A percentile compares a stretch with the other conserved stretches of the same genome.
These are phyloP conservation scores for Mollisiaceae sp. DNA, from an alignment of 2,329 filamentous ascomycete species.

Conservation along the genomic window DNA sequence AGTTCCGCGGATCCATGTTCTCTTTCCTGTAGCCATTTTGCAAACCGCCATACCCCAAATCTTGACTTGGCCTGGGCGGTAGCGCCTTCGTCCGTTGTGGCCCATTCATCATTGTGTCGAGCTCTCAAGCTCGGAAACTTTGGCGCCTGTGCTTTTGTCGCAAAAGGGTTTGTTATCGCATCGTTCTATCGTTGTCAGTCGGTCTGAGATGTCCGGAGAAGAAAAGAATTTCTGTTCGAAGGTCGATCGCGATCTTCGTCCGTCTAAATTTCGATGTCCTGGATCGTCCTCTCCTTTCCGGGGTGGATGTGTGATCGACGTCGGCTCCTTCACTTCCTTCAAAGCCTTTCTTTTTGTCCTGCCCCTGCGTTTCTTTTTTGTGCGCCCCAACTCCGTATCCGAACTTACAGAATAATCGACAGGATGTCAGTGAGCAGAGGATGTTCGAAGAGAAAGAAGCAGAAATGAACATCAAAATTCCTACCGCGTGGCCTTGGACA, in stretches of 20 bases:
- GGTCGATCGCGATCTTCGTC: conserved; percentile 8
- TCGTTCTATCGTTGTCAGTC: conserved; percentile 7
- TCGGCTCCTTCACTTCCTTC: conserved; percentile 19
- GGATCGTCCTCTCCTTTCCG: conserved; percentile 18
- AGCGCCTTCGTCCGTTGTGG: conserved; percentile 25
- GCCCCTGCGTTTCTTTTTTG: conserved; percentile 9
- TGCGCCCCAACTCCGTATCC: conserved; percentile 2
- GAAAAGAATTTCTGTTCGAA: neutral
- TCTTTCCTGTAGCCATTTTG: conserved; percentile 29
- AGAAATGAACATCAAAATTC: neutral
- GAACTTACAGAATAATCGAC: neutral
- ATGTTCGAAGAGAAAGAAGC: neutral
- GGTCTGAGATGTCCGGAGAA: neutral
- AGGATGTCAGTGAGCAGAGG: neutral
- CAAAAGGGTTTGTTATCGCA: conserved; percentile 17
- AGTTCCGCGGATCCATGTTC: conserved; percentile 21
- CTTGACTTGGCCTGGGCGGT: conserved; percentile 31
- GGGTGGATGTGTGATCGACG: conserved; percentile 18
- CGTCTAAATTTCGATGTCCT: conserved; percentile 17
- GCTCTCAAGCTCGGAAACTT: neutral
- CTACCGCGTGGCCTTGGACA: neutral
- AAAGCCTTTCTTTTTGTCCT: conserved; percentile 1
- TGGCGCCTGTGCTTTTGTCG: conserved; percentile 4
- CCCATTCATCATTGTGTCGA: conserved; percentile 26
- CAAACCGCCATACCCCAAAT: conserved; percentile 27